Percentiles rank a stretch among this genome's conserved stretches.
Evolutionary conservation across 768 basidiomycete genomes (phyloP).

Genomic region (Termitomyces sp.): DNA sequence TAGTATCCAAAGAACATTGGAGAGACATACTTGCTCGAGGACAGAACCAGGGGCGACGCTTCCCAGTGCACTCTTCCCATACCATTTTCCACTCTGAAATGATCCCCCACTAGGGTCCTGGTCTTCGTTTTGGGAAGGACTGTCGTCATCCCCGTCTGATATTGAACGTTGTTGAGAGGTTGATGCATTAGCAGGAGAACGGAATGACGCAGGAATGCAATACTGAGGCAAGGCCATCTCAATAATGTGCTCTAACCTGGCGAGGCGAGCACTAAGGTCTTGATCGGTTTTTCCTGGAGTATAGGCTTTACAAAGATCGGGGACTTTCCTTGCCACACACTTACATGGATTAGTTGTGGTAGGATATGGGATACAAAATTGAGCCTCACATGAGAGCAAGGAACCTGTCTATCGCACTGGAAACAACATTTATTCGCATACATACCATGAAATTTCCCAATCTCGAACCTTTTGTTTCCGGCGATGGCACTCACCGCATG

Average conservation of each 20-base stretch:
- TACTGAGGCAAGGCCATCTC: constrained; percentile 78
- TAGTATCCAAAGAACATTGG: not conserved
- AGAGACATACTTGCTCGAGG: constrained; percentile 60
- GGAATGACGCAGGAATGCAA: constrained; percentile 38
- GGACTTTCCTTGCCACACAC: constrained; percentile 84
- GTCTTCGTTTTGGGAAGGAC: constrained; percentile 68
- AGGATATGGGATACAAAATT: constrained; percentile 6
- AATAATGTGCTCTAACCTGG: constrained; percentile 76
- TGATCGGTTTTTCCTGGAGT: constrained; percentile 85
- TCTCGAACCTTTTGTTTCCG: constrained; percentile 75
- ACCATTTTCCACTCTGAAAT: constrained; percentile 85
- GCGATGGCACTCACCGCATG: constrained; percentile 84
- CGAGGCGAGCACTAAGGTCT: constrained; percentile 68
- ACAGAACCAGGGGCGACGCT: constrained; percentile 77
- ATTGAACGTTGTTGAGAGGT: constrained; percentile 39
- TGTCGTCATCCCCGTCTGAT: constrained; percentile 61
- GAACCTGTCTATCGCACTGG: constrained; percentile 82
- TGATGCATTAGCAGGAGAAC: constrained; percentile 22
- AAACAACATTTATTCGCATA: constrained; percentile 11
- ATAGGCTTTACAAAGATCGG: constrained; percentile 83
- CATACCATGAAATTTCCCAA: constrained; percentile 1
- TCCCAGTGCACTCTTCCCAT: constrained; percentile 78
- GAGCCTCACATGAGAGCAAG: constrained; percentile 71
- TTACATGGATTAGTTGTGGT: constrained; percentile 24
- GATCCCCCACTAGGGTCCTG: constrained; percentile 72